Evolutionary conservation across 352 stramenopile species (phyloP), one percentile per base, ranked within the genome.

Genomic region (Sclerospora graminicola): DNA sequence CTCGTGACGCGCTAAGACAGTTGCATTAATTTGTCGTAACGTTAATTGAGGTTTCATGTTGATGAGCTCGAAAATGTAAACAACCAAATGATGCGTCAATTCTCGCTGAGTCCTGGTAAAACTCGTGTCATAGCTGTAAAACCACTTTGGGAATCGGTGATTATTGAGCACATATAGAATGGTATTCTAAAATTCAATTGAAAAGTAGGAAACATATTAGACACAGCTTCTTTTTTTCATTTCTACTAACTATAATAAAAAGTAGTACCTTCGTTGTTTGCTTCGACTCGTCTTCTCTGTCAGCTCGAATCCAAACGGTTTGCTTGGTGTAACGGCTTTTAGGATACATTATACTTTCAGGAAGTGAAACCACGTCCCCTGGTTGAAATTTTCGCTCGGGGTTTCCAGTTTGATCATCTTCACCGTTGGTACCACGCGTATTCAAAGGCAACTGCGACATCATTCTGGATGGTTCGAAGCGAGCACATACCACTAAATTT

Each of bases 91-190:
- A 32, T 80, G 67, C 8, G 54, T 61, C 63, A 75, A 71, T 29
- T 69, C 58, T 31, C 63, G 67, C 38, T 76, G 57, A 13, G 36
- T 66, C 33, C 65, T 55, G 6, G 60, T 80, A 16, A 65, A 44
- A 32, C 61, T 69, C 24, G 63, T 75, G 37, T 73, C 55, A 45
- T 75, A 80, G 32, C 50, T 64, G 48, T 80, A 80, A 29, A 66
- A 56, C 67, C 67, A 80, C 29, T 64, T 69, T 14, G 64, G 63
- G 33, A 68, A 75, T 14, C 54, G 61, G 20, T 72, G 55, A 21
- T 79, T 74, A 54, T 79, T 79, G 19, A 79, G 48, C 29, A 73
- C 57, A 37, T 51, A 79, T 24, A 73, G 14, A 1, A 63, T 21
- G 7, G 48, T 44, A 20, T 72, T 73, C 60, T 79, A 15, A 23